These are phyloP conservation scores for Globisporangium barbulae DNA, from an alignment of 352 stramenopile genomes.

Conservation along the genomic window DNA sequence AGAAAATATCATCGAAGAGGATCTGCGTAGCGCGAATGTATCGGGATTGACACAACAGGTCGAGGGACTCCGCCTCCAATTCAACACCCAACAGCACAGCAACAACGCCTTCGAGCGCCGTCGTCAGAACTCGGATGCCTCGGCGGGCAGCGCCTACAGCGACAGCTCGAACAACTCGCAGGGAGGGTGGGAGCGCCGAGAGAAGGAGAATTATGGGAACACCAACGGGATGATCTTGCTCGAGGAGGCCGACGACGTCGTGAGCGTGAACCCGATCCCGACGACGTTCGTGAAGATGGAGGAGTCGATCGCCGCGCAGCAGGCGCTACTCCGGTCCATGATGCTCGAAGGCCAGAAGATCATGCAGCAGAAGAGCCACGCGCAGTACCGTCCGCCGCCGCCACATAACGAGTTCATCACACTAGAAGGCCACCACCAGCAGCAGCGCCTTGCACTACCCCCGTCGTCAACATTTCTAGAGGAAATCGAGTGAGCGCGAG, in stretches of 20 bases:
- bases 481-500: constrained; percentile 13
- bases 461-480: constrained; percentile 19
- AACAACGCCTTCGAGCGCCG: constrained; percentile 26
- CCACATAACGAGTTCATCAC: constrained; percentile 23
- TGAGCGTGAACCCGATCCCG: constrained; percentile 50
- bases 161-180: constrained; percentile 23
- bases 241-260: constrained; percentile 36
- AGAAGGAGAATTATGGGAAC: constrained; percentile 7
- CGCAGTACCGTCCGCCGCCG: constrained; percentile 7
- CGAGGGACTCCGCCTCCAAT: neutral
- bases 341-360: constrained; percentile 77
- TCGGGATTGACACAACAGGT: constrained; percentile 16
- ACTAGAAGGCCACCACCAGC: constrained; percentile 18
- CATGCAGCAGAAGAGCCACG: constrained; percentile 29
- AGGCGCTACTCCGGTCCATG: constrained; percentile 68
- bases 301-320: constrained; percentile 72
- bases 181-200: constrained; percentile 19
- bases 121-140: constrained; percentile 46
- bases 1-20: constrained; percentile 22
- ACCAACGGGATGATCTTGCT: constrained; percentile 28
- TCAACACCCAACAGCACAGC: neutral
- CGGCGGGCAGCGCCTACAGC: constrained; percentile 29
- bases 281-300: constrained; percentile 75
- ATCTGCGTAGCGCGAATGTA: constrained; percentile 24
- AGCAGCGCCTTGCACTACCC: constrained; percentile 20